phyloP scores from a whole-genome alignment of 257 asterid species.

The Solanum megistacrolobum region DNA sequence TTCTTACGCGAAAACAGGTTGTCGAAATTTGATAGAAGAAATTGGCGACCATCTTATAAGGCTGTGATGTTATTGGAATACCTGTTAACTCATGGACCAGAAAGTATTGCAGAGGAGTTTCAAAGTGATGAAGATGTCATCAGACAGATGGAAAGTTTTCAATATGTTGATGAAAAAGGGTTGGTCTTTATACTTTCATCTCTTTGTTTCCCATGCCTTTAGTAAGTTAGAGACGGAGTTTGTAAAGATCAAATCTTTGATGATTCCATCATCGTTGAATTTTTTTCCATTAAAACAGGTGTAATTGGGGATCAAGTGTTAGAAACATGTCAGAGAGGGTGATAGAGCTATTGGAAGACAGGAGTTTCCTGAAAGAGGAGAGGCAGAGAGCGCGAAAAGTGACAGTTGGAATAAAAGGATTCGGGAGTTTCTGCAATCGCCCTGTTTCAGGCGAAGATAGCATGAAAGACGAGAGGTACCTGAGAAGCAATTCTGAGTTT shows the following conservation, averaged over 20 bases:
- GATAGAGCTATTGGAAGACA: slow-evolving; percentile 37
- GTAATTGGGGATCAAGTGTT: slow-evolving; percentile 74
- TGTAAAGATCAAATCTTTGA: neutral
- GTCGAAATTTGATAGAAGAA: slow-evolving; percentile 40
- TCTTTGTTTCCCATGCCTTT: neutral
- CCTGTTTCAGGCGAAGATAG: neutral
- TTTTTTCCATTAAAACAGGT: slow-evolving; percentile 18
- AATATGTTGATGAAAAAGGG: slow-evolving; percentile 61
- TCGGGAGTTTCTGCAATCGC: slow-evolving; percentile 45
- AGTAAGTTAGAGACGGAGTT: neutral
- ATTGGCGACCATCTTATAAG: slow-evolving; percentile 70
- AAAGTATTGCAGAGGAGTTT: slow-evolving; percentile 70
- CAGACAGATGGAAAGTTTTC: slow-evolving; percentile 42
- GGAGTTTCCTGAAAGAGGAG: slow-evolving; percentile 50
- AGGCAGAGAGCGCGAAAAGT: slow-evolving; percentile 53
- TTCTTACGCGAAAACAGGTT: slow-evolving; percentile 26
- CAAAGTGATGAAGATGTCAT: slow-evolving; percentile 39
- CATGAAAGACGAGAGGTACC: neutral
- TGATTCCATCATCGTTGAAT: neutral
- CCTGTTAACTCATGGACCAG: slow-evolving; percentile 79
- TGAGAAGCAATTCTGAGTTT: slow-evolving; percentile 21
- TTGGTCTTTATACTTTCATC: neutral
- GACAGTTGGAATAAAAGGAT: slow-evolving; percentile 63
- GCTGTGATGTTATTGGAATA: slow-evolving; percentile 56
- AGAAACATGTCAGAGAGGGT: slow-evolving; percentile 45